phyloP scores from a whole-genome alignment of 495 filamentous ascomycete genomes.

The Cryomyces antarcticus region DNA sequence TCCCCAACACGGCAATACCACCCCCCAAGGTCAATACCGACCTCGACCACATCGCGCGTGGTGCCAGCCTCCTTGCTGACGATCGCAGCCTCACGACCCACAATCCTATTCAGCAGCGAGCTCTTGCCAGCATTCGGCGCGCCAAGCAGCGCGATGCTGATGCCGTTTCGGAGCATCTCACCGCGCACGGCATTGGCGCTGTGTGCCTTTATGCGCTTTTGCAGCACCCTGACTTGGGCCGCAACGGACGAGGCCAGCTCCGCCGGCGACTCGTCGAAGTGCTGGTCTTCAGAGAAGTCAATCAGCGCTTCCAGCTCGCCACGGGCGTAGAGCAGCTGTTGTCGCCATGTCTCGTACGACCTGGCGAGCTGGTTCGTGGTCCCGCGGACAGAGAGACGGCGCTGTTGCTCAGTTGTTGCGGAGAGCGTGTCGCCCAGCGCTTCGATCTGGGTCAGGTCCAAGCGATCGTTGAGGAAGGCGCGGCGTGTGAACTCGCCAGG shows the following conservation, averaged over 20 bases:
- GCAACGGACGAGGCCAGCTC: conserved; percentile 50
- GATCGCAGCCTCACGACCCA: conserved; percentile 87
- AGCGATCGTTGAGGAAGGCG: conserved; percentile 69
- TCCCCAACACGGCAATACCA: conserved; percentile 80
- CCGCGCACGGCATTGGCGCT: conserved; percentile 59
- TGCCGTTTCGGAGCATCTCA: conserved; percentile 70
- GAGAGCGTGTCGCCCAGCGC: conserved; percentile 67
- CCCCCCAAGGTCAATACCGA: conserved; percentile 73
- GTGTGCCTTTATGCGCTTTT: conserved; percentile 40
- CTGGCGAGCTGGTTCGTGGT: conserved; percentile 47
- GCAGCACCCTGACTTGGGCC: conserved; percentile 36
- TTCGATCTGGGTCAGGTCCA: conserved; percentile 87
- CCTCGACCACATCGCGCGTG: conserved; percentile 83
- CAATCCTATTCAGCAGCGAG: conserved; percentile 71
- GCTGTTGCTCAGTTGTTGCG: conserved; percentile 86
- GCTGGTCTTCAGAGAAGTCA: conserved; percentile 92
- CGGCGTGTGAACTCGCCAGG: conserved; percentile 90
- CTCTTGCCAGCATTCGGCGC: conserved; percentile 94
- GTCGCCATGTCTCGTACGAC: conserved; percentile 71
- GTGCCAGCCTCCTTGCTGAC: conserved; percentile 84
- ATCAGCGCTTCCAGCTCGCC: conserved; percentile 90
- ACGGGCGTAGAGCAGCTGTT: conserved; percentile 54
- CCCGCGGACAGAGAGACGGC: conserved; percentile 63
- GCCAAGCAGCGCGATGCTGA: conserved; percentile 67
- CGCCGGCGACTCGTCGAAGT: conserved; percentile 75